Percentiles rank a stretch among this genome's conserved stretches.
Conservation (phyloP, 2,329 filamentous ascomycete species). For the Xylaria sp. region DNA sequence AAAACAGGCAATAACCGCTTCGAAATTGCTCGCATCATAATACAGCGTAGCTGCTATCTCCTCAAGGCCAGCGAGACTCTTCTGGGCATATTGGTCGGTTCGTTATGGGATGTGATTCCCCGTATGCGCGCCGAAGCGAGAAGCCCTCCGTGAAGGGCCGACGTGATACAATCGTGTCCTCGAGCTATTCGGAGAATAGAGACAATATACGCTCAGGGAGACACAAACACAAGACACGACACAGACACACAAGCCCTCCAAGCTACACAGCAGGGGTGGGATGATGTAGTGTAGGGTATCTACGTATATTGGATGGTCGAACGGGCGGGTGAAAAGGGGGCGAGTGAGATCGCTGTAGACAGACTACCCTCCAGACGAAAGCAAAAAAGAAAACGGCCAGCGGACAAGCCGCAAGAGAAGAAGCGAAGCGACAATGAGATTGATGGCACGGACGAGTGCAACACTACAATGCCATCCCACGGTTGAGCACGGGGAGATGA, state of each 20-base stretch:
- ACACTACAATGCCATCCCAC: conserved; percentile 35
- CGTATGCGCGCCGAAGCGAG: conserved; percentile 32
- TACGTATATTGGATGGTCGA: neutral
- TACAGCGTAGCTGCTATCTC: conserved; percentile 43
- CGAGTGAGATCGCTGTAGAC: conserved; percentile 12
- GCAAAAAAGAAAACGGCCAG: conserved; percentile 37
- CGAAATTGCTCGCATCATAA: conserved; percentile 46
- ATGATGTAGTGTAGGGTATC: neutral
- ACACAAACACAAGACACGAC: neutral
- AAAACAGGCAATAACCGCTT: conserved; percentile 48
- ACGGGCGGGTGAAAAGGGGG: conserved; percentile 15
- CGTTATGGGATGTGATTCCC: conserved; percentile 17
- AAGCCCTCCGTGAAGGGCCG: conserved; percentile 10
- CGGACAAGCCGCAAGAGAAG: conserved; percentile 38
- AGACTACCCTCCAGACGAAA: conserved; percentile 33
- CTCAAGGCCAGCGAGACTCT: conserved; percentile 36
- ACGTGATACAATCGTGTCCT: conserved; percentile 28
- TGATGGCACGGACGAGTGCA: conserved; percentile 17
- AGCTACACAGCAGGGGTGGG: conserved; percentile 11
- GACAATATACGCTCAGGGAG: neutral
- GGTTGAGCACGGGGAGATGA: conserved; percentile 24
- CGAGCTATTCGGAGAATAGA: conserved; percentile 24
- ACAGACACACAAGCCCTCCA: conserved; percentile 12
- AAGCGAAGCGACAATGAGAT: conserved; percentile 20
- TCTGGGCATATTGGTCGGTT: conserved; percentile 45